phyloP scores from a whole-genome alignment of 352 stramenopile genomes.

The Pythium diclinum region DNA sequence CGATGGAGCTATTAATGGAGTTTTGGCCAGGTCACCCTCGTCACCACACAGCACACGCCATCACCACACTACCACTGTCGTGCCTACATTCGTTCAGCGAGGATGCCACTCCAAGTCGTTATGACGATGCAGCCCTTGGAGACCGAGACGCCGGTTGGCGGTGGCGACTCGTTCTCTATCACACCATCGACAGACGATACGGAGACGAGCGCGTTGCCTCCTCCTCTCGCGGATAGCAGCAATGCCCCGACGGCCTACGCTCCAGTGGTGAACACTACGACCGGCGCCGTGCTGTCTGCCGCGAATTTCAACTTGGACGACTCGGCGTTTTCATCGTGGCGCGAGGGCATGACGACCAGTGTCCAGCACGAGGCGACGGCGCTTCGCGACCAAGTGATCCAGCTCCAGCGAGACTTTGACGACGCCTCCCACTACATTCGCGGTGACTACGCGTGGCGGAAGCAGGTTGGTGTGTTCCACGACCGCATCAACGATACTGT shows the following conservation, averaged over 20 bases:
- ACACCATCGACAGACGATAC: background rate
- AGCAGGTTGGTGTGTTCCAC: constrained; percentile 47
- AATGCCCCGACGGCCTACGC: background rate
- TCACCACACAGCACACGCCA: background rate
- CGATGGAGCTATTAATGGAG: background rate
- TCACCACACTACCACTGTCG: background rate
- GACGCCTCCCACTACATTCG: constrained; percentile 54
- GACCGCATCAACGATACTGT: constrained; percentile 47
- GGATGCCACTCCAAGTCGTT: background rate
- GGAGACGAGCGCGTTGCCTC: background rate
- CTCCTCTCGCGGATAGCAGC: background rate
- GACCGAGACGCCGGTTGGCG: background rate
- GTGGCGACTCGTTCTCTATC: background rate
- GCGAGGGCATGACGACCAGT: constrained; percentile 32
- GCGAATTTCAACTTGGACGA: constrained; percentile 16
- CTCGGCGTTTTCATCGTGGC: constrained; percentile 38
- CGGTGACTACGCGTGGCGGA: constrained; percentile 60
- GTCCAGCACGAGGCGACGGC: constrained; percentile 25
- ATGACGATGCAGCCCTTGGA: background rate
- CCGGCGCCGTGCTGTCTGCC: constrained; percentile 3
- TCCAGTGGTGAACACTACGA: background rate
- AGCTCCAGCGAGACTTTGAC: constrained; percentile 51
- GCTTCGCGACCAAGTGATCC: constrained; percentile 33
- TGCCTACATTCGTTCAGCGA: background rate
- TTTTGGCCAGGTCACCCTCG: background rate